phyloP scores from a whole-genome alignment of 352 stramenopile species.

The Pilasporangium apinafurcum region DNA sequence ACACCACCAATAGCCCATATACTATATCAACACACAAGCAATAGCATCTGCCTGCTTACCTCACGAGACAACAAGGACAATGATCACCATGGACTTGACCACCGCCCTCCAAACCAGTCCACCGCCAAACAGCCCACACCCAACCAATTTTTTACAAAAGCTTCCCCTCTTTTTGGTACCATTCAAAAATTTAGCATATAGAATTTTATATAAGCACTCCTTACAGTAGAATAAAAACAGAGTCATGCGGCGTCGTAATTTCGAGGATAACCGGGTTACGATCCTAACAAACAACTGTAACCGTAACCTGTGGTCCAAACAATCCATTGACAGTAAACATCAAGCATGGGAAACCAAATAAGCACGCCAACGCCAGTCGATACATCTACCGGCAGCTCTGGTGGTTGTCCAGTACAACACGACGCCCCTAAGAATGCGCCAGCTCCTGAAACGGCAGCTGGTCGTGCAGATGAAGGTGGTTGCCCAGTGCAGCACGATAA shows the following conservation, averaged over 20 bases:
- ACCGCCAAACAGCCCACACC: conserved; percentile 11
- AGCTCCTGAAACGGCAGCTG: conserved; percentile 7
- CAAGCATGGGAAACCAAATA: conserved; percentile 60
- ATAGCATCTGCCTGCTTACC: conserved; percentile 21
- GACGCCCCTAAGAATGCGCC: conserved; percentile 13
- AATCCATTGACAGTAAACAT: conserved; percentile 3
- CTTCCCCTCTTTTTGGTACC: conserved; percentile 6
- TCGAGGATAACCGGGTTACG: too few relatives aligned
- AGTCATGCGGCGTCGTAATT: too few relatives aligned
- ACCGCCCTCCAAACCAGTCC: neutral
- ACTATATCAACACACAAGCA: neutral
- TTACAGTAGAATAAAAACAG: too few relatives aligned
- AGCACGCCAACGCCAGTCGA: conserved; percentile 22
- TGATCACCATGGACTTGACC: conserved; percentile 11
- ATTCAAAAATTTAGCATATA: conserved; percentile 2
- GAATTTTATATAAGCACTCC: conserved; percentile 11
- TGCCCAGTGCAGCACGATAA: conserved; percentile 72
- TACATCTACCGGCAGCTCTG: conserved; percentile 2
- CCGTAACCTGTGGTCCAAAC: neutral
- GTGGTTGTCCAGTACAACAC: conserved; percentile 53
- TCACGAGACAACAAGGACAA: conserved; percentile 81
- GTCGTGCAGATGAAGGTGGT: conserved; percentile 25
- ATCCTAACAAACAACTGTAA: neutral
- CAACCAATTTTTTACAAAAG: conserved; percentile 5
- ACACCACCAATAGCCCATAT: neutral